A percentile compares a stretch with the other conserved stretches of the same genome.
phyloP scores from a whole-genome alignment of 176 grass and related monocot genomes.

The Saccharum spontaneum region DNA sequence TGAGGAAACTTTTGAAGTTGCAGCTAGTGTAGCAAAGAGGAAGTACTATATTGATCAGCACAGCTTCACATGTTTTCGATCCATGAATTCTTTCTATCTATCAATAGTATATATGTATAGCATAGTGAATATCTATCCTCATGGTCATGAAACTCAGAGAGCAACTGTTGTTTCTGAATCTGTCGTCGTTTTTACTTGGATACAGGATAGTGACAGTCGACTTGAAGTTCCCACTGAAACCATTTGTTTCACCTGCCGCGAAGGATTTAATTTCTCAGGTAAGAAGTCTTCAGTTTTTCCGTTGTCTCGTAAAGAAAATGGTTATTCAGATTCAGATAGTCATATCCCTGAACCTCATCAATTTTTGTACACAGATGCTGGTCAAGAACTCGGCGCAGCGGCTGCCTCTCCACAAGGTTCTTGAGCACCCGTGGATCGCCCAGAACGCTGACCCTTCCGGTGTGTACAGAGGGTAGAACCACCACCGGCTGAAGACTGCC shows the following conservation, averaged over 20 bases:
- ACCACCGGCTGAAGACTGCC: background rate
- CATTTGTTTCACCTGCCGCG: constrained; percentile 59
- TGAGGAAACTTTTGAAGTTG: too few relatives aligned
- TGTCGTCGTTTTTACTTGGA: background rate
- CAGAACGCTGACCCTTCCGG: constrained; percentile 89
- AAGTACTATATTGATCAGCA: too few relatives aligned
- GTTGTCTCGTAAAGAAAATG: background rate
- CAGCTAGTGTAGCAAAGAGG: too few relatives aligned
- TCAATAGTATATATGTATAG: too few relatives aligned
- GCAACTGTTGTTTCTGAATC: constrained; percentile 18
- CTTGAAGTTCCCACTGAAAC: constrained; percentile 74
- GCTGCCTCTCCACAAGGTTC: constrained; percentile 77
- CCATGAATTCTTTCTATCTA: too few relatives aligned
- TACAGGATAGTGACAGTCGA: constrained; percentile 91
- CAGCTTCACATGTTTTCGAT: too few relatives aligned
- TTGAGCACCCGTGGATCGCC: constrained; percentile 91
- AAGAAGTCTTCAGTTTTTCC: background rate
- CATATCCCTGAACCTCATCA: background rate
- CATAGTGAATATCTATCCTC: too few relatives aligned
- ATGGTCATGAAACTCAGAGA: background rate
- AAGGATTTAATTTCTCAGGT: constrained; percentile 93
- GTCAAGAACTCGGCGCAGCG: constrained; percentile 64
- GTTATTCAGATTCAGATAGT: background rate
- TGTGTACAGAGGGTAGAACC: constrained; percentile 51
- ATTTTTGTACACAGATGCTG: constrained; percentile 63